phyloP scores from a whole-genome alignment of 441 rosid genomes.

The Pelargonium australe region DNA sequence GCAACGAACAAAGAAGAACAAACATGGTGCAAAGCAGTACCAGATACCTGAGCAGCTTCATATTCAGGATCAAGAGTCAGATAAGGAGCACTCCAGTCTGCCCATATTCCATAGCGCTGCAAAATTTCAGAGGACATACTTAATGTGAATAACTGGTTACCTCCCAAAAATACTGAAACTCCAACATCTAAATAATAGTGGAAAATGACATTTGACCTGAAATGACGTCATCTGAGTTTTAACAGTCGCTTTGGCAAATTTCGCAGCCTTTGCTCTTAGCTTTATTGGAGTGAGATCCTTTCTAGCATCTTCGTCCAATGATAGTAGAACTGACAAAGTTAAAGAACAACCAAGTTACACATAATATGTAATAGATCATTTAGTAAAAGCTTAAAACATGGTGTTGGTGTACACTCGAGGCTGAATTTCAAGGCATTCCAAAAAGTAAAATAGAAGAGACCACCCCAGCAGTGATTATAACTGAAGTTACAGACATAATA shows the following conservation, averaged over 20 bases:
- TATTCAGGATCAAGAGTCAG: slow-evolving; percentile 90
- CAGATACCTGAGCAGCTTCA: slow-evolving; percentile 91
- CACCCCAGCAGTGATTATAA: background rate
- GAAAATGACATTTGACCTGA: slow-evolving; percentile 44
- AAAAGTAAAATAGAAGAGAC: background rate
- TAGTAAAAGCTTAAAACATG: background rate
- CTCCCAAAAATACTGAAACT: slow-evolving; percentile 7
- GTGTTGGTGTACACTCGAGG: background rate
- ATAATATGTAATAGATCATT: slow-evolving; percentile 5
- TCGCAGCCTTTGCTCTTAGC: slow-evolving; percentile 89
- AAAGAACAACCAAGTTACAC: slow-evolving; percentile 30
- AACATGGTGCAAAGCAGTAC: slow-evolving; percentile 23
- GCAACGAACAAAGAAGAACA: slow-evolving; percentile 6
- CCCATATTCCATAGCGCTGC: slow-evolving; percentile 98
- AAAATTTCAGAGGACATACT: slow-evolving; percentile 22
- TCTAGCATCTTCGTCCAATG: slow-evolving; percentile 74
- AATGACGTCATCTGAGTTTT: slow-evolving; percentile 93
- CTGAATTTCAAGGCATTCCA: background rate
- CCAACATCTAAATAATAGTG: slow-evolving; percentile 13
- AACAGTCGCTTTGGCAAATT: slow-evolving; percentile 88
- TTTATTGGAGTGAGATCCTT: slow-evolving; percentile 79
- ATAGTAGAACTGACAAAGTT: slow-evolving; percentile 78
- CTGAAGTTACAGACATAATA: background rate
- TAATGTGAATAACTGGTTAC: slow-evolving; percentile 12
- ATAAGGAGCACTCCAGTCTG: slow-evolving; percentile 85